Evolutionary conservation across 106 monocot genomes (phyloP).

Genomic region (Gastrodia elata): DNA sequence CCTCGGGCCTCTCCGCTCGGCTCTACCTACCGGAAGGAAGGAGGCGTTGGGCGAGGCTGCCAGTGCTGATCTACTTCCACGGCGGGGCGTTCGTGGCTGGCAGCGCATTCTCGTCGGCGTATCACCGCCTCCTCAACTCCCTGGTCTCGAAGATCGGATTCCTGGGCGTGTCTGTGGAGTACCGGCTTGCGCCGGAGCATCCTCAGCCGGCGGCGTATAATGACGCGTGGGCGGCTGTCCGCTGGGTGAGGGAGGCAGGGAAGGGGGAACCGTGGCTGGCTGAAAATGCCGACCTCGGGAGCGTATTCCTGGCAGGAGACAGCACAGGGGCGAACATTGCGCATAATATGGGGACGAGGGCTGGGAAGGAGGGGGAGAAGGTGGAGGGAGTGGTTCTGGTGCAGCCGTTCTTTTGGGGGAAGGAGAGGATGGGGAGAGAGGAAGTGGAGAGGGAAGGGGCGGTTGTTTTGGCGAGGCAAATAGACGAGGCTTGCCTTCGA

Average conservation of each 20-base stretch:
- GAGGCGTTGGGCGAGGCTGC: conserved; percentile 3
- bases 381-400: conserved; percentile 14
- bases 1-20: conserved; percentile 1
- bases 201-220: neutral
- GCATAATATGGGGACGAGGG: conserved; percentile 17
- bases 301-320: conserved; percentile 41
- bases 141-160: conserved; percentile 6
- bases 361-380: neutral
- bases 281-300: conserved; percentile 18
- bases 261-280: conserved; percentile 21
- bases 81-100: conserved; percentile 10
- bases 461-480: neutral
- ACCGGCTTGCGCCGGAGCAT: conserved; percentile 1
- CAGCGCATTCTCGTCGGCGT: conserved; percentile 8
- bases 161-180: conserved; percentile 2
- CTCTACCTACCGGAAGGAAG: neutral
- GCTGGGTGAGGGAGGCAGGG: conserved; percentile 23
- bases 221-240: conserved; percentile 9
- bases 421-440: conserved; percentile 4
- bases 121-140: conserved; percentile 21
- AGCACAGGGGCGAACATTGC: conserved; percentile 35
- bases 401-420: conserved; percentile 14
- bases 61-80: conserved; percentile 24
- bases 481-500: neutral
- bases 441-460: neutral